These are phyloP conservation scores for Periconia digitata DNA, from an alignment of 2,329 filamentous ascomycete species.

Conservation along the genomic window DNA sequence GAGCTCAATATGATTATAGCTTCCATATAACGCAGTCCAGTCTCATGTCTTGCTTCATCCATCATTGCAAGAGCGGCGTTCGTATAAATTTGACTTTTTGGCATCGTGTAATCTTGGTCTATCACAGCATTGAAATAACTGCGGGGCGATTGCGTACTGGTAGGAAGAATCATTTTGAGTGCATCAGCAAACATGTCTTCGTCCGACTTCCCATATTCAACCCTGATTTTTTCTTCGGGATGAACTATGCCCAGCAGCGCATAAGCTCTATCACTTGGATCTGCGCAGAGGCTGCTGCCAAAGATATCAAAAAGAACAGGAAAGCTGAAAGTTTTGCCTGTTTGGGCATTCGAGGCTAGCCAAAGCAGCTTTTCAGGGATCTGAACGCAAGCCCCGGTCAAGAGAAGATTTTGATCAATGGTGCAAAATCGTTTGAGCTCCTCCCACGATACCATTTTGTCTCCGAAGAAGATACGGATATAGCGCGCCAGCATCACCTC, in stretches of 20 bases:
- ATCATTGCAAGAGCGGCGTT: background rate
- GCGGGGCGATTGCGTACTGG: background rate
- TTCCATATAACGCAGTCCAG: background rate
- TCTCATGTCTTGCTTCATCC: background rate
- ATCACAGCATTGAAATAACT: background rate
- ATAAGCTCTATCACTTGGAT: background rate
- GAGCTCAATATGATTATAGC: background rate
- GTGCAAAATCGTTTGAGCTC: background rate
- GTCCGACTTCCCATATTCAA: background rate
- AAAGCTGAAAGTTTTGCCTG: background rate
- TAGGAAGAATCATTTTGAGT: background rate
- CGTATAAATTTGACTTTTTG: background rate
- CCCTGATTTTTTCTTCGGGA: background rate
- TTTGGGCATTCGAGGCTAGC: background rate
- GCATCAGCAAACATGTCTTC: background rate
- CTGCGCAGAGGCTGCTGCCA: background rate
- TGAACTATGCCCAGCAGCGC: background rate
- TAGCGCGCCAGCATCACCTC: background rate
- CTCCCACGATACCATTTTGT: background rate
- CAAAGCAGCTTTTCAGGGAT: background rate
- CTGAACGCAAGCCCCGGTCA: background rate
- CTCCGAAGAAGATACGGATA: background rate
- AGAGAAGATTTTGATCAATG: background rate
- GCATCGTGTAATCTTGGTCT: background rate
- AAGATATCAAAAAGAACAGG: background rate